Evolutionary conservation across 257 asterid species (phyloP).

Genomic region (Knoxia roxburghii): DNA sequence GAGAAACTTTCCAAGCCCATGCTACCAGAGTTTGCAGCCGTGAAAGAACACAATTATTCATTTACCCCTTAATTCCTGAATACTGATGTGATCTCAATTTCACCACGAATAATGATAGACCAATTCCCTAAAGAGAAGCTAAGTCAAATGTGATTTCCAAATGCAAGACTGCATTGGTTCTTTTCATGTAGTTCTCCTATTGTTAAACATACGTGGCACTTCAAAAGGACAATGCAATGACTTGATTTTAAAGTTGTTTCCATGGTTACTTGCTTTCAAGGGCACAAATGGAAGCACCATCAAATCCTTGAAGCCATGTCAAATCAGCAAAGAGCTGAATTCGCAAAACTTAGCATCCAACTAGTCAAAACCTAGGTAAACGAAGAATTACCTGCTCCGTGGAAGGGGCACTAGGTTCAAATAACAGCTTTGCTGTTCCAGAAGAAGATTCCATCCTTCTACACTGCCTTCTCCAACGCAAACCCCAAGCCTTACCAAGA

Average conservation of each 20-base stretch:
- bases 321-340: neutral
- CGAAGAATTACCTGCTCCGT: constrained; percentile 49
- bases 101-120: neutral
- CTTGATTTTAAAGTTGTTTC: neutral
- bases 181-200: neutral
- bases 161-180: neutral
- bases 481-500: constrained; percentile 92
- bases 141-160: neutral
- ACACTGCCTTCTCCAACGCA: constrained; percentile 58
- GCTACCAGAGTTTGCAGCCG: neutral
- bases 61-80: neutral
- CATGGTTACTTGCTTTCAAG: neutral
- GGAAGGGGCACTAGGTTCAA: constrained; percentile 58
- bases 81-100: neutral
- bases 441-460: constrained; percentile 34
- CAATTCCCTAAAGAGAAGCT: neutral
- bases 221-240: neutral
- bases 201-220: neutral
- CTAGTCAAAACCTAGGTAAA: neutral
- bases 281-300: neutral
- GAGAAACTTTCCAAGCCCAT: neutral
- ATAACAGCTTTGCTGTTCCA: constrained; percentile 33
- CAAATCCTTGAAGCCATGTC: neutral
- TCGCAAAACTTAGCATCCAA: neutral
- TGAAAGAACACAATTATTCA: neutral